phyloP scores from a whole-genome alignment of 2,329 filamentous ascomycete species.

The Monilinia fructicola region DNA sequence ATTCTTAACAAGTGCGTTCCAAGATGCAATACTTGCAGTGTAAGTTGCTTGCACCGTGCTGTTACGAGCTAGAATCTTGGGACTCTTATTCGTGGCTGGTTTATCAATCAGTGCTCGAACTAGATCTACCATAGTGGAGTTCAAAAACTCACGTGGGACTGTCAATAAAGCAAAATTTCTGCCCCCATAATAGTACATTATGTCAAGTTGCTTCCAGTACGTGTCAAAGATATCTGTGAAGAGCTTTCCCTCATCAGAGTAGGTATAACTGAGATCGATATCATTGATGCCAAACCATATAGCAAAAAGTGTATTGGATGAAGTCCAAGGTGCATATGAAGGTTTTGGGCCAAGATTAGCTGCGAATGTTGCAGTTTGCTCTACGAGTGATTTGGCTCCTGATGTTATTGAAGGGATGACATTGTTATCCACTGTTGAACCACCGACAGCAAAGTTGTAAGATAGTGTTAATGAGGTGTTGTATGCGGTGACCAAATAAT shows the following conservation, averaged over 20 bases:
- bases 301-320: constrained; percentile 13
- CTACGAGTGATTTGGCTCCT: constrained; percentile 5
- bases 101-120: not conserved
- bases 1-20: not conserved
- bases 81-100: constrained; percentile 5
- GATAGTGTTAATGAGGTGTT: constrained; percentile 11
- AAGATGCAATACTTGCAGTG: constrained; percentile 11
- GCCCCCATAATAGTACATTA: constrained; percentile 47
- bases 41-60: constrained; percentile 5
- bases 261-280: constrained; percentile 9
- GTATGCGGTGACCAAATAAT: constrained; percentile 5
- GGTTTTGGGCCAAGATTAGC: constrained; percentile 16
- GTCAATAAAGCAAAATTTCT: constrained; percentile 51
- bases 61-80: not conserved
- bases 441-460: constrained; percentile 7
- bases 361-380: constrained; percentile 9
- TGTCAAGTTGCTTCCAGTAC: constrained; percentile 17
- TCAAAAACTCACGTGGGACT: constrained; percentile 44
- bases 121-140: too few species aligned
- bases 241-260: not conserved
- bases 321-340: constrained; percentile 15
- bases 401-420: not conserved
- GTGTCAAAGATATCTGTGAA: constrained; percentile 11
- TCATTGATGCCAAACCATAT: constrained; percentile 19
- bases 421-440: not conserved